Percentiles rank a stretch among this genome's conserved stretches.
These are phyloP conservation scores for Populus ilicifolia DNA, from an alignment of 345 rosid genomes.

Conservation along the genomic window DNA sequence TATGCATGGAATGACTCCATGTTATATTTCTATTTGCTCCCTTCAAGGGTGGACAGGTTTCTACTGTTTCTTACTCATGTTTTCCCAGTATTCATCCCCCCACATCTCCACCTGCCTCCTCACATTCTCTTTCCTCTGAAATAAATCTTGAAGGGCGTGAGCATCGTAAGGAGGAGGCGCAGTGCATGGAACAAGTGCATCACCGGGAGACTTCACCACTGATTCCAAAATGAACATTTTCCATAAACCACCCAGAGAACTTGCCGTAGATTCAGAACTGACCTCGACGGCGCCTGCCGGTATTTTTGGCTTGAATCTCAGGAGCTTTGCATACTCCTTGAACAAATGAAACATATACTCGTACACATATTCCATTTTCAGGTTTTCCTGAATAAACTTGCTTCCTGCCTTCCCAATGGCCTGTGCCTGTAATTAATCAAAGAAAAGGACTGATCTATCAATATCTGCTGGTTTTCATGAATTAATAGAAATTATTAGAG, in stretches of 20 bases:
- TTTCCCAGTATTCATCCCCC: conserved; percentile 33
- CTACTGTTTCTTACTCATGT: background rate
- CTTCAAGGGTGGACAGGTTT: too few relatives aligned
- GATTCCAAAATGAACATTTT: conserved; percentile 40
- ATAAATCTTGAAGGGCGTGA: conserved; percentile 17
- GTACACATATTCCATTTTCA: conserved; percentile 39
- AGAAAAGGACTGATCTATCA: background rate
- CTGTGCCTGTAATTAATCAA: conserved; percentile 24
- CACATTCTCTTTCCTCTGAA: conserved; percentile 25
- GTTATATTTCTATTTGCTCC: too few relatives aligned
- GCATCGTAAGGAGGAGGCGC: conserved; percentile 35
- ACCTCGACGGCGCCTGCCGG: conserved; percentile 39
- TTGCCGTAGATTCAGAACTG: conserved; percentile 47
- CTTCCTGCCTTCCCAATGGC: conserved; percentile 38
- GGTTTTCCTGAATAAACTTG: conserved; percentile 9
- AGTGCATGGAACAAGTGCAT: conserved; percentile 25
- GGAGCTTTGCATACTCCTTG: conserved; percentile 39
- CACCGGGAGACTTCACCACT: conserved; percentile 35
- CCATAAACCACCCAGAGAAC: conserved; percentile 22
- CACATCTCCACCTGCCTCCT: conserved; percentile 33
- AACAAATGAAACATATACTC: conserved; percentile 49
- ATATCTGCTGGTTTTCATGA: background rate
- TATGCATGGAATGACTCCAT: too few relatives aligned
- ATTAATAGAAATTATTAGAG: background rate
- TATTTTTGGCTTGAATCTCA: conserved; percentile 34